These are phyloP conservation scores for Coniella lustricola DNA, from an alignment of 2,329 filamentous ascomycete genomes.

Conservation along the genomic window DNA sequence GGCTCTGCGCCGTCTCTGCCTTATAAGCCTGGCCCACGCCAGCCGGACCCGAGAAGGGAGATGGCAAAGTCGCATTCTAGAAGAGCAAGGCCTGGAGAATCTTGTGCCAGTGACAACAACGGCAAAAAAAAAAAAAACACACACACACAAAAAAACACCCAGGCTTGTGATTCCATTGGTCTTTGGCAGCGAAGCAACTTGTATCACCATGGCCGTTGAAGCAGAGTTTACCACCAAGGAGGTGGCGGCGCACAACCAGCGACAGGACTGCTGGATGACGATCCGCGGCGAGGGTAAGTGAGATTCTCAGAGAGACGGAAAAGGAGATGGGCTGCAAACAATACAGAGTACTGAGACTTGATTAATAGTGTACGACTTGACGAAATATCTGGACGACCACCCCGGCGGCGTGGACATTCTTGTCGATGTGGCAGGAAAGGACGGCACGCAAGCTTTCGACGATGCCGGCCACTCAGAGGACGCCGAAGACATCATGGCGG, in stretches of 20 bases:
- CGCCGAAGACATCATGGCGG: conserved; percentile 35
- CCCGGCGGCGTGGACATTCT: conserved; percentile 73
- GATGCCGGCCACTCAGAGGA: conserved; percentile 75
- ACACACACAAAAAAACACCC: background rate
- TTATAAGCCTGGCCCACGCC: conserved; percentile 3
- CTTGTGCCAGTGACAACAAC: too few species aligned
- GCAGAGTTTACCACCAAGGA: conserved; percentile 30
- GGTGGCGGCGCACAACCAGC: conserved; percentile 42
- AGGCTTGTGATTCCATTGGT: background rate
- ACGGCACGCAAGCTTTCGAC: conserved; percentile 74
- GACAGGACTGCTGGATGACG: conserved; percentile 45
- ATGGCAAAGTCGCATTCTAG: too few species aligned
- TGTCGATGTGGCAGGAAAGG: conserved; percentile 68
- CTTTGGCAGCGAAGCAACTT: background rate
- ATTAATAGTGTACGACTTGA: conserved; percentile 48
- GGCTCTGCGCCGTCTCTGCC: background rate
- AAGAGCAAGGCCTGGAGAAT: too few species aligned
- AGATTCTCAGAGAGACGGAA: background rate
- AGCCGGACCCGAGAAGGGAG: background rate
- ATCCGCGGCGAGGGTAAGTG: conserved; percentile 48
- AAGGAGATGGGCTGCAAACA: too few species aligned
- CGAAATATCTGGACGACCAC: conserved; percentile 51
- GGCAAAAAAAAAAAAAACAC: background rate
- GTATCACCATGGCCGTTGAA: conserved; percentile 14
- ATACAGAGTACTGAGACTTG: background rate